Conservation (phyloP, 345 rosid genomes). For the Cardamine chenopodiifolia region DNA sequence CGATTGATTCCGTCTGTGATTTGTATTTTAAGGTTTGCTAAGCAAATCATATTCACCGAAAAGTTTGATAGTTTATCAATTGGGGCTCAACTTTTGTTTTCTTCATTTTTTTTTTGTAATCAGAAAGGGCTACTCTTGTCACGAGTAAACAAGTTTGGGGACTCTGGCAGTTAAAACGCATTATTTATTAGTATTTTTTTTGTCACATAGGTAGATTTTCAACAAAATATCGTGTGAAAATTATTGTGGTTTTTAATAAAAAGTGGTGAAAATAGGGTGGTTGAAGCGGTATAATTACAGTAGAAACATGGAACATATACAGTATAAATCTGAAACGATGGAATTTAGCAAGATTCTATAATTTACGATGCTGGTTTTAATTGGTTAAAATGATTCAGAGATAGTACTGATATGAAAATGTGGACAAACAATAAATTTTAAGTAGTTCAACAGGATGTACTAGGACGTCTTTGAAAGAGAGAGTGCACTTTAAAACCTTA, state of each 20-base stretch:
- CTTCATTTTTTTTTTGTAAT: background rate
- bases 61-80: background rate
- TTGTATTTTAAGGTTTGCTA: background rate
- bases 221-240: background rate
- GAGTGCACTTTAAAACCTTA: background rate
- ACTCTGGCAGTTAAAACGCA: slow-evolving; percentile 1
- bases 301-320: background rate
- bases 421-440: too few species aligned
- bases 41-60: background rate
- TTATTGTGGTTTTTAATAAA: background rate
- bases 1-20: background rate
- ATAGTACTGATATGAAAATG: background rate
- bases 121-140: background rate
- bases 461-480: background rate
- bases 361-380: background rate
- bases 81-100: background rate
- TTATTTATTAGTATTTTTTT: background rate
- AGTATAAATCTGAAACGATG: background rate
- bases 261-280: background rate
- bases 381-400: background rate
- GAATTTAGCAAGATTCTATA: background rate
- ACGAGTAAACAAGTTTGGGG: background rate
- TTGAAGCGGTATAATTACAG: background rate
- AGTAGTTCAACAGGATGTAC: too few species aligned
- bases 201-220: background rate